Evolutionary conservation across 768 basidiomycete species (phyloP).

Genomic region (Panaeolus cyanescens): DNA sequence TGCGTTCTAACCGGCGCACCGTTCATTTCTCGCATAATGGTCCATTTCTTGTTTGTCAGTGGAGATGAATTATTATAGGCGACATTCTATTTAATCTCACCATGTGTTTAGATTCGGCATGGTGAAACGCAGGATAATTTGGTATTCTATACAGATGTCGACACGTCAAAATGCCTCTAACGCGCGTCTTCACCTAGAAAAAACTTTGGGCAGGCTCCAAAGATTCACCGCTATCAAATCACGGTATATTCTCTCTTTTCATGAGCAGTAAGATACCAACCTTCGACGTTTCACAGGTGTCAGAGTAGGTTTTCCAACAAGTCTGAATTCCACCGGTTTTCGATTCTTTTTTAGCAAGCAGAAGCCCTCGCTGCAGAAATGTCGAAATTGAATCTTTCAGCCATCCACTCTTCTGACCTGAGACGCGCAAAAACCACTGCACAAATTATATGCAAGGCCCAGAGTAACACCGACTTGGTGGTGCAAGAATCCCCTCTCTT

Average conservation of each 20-base stretch:
- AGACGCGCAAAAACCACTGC: constrained; percentile 68
- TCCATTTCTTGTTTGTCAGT: constrained; percentile 45
- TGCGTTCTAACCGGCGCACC: background rate
- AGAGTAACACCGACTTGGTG: constrained; percentile 46
- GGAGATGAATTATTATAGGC: background rate
- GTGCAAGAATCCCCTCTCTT: constrained; percentile 52
- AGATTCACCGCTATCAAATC: constrained; percentile 73
- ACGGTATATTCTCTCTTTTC: constrained; percentile 46
- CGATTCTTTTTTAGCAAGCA: constrained; percentile 49
- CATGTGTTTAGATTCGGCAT: constrained; percentile 58
- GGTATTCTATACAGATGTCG: constrained; percentile 38
- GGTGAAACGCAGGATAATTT: constrained; percentile 79
- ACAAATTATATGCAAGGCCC: constrained; percentile 49
- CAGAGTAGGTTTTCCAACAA: constrained; percentile 22
- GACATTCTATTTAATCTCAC: background rate
- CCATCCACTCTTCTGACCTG: constrained; percentile 68
- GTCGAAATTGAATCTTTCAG: constrained; percentile 44
- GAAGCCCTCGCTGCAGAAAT: constrained; percentile 61
- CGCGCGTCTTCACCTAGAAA: constrained; percentile 17
- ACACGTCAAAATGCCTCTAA: background rate
- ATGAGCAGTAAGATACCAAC: background rate
- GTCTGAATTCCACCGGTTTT: background rate
- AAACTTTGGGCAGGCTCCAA: constrained; percentile 74
- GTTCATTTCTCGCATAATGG: constrained; percentile 17
- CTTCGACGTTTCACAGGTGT: constrained; percentile 35